Evolutionary conservation across 305 asterid species (phyloP).

Genomic region (Fraxinus sp.): DNA sequence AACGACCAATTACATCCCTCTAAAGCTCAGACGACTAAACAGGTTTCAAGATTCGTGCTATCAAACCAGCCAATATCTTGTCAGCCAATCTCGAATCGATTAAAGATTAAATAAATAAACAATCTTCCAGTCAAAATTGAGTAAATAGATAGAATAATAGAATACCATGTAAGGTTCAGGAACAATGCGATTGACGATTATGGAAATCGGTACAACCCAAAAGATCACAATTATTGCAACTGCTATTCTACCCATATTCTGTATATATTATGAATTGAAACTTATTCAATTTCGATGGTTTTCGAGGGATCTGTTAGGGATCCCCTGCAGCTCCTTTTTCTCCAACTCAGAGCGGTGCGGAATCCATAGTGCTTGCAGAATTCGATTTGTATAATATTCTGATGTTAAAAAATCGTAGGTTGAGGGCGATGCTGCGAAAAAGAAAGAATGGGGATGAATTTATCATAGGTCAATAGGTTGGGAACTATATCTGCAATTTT

Average conservation of each 20-base stretch:
- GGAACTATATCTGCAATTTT: neutral
- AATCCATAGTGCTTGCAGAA: neutral
- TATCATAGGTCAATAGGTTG: neutral
- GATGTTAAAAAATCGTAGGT: neutral
- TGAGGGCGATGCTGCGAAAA: neutral
- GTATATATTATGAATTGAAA: neutral
- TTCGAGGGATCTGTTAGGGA: neutral
- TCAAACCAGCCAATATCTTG: neutral
- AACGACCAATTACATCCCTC: neutral
- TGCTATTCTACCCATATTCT: conserved; percentile 61
- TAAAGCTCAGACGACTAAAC: neutral
- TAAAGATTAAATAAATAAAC: neutral
- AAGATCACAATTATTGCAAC: conserved; percentile 47
- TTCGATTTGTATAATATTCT: neutral
- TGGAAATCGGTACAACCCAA: conserved; percentile 62
- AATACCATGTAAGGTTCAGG: conserved; percentile 87
- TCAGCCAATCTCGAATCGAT: neutral
- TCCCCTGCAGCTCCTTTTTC: neutral
- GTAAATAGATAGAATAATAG: neutral
- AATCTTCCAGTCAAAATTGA: conserved; percentile 5
- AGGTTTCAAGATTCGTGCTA: neutral
- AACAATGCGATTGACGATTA: conserved; percentile 70
- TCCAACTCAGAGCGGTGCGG: neutral
- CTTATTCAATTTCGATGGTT: neutral
- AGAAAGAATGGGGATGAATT: neutral